phyloP scores from a whole-genome alignment of 2,329 filamentous ascomycete genomes.

The Exophiala sp. region DNA sequence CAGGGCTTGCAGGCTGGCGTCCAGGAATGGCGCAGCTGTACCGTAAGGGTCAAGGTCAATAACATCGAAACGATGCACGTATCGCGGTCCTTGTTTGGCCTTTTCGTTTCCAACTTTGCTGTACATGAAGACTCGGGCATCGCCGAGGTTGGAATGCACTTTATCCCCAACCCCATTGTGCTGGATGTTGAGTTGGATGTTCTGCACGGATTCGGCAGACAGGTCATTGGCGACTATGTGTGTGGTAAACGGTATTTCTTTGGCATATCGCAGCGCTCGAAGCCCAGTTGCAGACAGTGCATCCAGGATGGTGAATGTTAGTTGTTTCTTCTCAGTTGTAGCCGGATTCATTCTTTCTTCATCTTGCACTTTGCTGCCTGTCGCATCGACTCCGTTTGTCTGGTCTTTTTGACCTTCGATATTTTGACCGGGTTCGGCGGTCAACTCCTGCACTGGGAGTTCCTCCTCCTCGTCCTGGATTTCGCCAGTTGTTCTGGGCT shows the following conservation, averaged over 20 bases:
- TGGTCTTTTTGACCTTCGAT: constrained; percentile 3
- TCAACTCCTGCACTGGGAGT: constrained; percentile 13
- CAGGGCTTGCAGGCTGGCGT: constrained; percentile 80
- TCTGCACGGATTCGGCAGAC: constrained; percentile 66
- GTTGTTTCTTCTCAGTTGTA: constrained; percentile 32
- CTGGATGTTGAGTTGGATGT: constrained; percentile 76
- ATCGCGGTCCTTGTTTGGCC: constrained; percentile 34
- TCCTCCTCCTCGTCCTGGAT: constrained; percentile 17
- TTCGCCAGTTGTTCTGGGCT: constrained; percentile 7
- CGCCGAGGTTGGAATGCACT: constrained; percentile 68
- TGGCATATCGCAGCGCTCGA: constrained; percentile 81
- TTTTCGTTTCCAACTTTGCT: constrained; percentile 50
- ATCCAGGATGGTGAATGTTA: constrained; percentile 77
- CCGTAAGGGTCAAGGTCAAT: constrained; percentile 97
- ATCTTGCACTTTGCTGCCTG: neutral
- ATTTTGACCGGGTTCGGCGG: constrained; percentile 8
- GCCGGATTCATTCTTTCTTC: neutral
- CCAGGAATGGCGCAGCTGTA: constrained; percentile 85
- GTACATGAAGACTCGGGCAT: constrained; percentile 92
- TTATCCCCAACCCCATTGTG: constrained; percentile 71
- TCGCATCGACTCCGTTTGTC: neutral
- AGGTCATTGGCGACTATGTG: constrained; percentile 86
- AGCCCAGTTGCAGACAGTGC: constrained; percentile 91
- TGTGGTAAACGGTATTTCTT: constrained; percentile 80
- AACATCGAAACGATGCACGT: constrained; percentile 68